These are phyloP conservation scores for Ganoderma resinaceum DNA, from an alignment of 1,284 basidiomycete species.

Conservation along the genomic window DNA sequence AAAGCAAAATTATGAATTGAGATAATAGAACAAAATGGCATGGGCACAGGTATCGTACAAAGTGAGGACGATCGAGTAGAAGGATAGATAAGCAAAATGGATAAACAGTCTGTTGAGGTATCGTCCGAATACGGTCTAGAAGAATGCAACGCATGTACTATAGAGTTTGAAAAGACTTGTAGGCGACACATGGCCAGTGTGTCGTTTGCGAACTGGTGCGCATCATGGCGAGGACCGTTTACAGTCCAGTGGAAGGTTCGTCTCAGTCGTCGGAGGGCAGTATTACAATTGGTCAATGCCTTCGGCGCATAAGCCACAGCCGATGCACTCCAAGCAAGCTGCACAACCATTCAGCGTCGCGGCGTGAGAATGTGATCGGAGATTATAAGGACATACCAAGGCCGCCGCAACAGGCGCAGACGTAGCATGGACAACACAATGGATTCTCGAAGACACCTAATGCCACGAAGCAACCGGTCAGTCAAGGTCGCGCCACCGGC, in stretches of 20 bases:
- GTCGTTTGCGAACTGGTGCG: background rate
- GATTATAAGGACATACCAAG: constrained; percentile 21
- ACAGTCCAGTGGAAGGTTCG: background rate
- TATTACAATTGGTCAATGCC: constrained; percentile 27
- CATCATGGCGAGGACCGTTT: background rate
- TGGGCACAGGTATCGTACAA: no score
- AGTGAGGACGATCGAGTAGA: background rate
- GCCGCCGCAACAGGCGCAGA: constrained; percentile 33
- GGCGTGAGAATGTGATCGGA: background rate
- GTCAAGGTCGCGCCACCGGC: background rate
- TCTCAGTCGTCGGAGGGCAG: background rate
- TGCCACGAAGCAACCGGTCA: background rate
- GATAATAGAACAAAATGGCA: background rate
- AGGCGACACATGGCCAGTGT: background rate
- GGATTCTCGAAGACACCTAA: constrained; percentile 30
- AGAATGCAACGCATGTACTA: background rate
- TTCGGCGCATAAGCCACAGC: constrained; percentile 31
- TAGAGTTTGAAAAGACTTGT: background rate
- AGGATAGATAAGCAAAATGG: background rate
- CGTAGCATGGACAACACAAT: constrained; percentile 33
- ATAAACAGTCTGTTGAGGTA: background rate
- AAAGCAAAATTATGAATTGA: background rate
- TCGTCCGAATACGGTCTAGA: background rate
- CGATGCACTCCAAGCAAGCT: constrained; percentile 33
- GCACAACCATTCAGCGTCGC: background rate